phyloP scores from a whole-genome alignment of 2,329 filamentous ascomycete species.

The Ophiobolus disseminans region DNA sequence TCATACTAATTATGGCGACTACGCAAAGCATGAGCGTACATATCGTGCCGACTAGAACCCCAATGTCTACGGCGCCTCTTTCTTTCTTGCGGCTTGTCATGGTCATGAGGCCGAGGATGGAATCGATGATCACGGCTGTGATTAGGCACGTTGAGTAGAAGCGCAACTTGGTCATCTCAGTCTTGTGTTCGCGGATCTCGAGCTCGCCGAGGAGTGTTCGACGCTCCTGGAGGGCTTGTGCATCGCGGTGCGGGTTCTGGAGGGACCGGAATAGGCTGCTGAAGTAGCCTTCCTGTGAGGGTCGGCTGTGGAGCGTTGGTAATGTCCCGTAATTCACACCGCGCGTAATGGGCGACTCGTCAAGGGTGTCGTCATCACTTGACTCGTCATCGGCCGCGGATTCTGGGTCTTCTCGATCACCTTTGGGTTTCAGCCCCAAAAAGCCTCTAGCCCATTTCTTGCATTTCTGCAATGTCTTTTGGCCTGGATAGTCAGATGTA shows the following conservation, averaged over 20 bases:
- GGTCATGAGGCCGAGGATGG: constrained; percentile 70
- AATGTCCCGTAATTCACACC: constrained; percentile 59
- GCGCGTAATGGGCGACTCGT: constrained; percentile 33
- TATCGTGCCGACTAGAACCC: constrained; percentile 73
- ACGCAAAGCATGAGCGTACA: constrained; percentile 61
- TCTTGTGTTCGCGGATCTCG: constrained; percentile 38
- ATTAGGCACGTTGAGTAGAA: constrained; percentile 61
- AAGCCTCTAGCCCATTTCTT: constrained; percentile 31
- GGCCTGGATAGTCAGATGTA: constrained; percentile 67
- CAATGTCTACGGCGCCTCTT: constrained; percentile 74
- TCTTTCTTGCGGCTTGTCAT: constrained; percentile 72
- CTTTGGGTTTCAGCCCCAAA: constrained; percentile 28
- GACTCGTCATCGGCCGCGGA: constrained; percentile 54
- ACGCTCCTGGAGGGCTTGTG: constrained; percentile 57
- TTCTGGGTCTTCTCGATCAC: constrained; percentile 32
- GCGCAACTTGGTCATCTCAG: constrained; percentile 44
- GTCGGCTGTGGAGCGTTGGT: constrained; percentile 8
- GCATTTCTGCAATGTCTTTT: constrained; percentile 63
- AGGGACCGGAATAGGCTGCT: constrained; percentile 39
- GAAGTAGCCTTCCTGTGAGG: constrained; percentile 34
- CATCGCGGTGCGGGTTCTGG: constrained; percentile 41
- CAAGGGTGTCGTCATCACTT: constrained; percentile 61
- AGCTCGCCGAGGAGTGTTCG: constrained; percentile 54
- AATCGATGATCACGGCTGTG: constrained; percentile 68
- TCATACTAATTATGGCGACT: constrained; percentile 42